Evolutionary conservation across 2,329 filamentous ascomycete genomes (phyloP), one percentile per base, ranked within the genome.

Genomic region (Venturia effusa): DNA sequence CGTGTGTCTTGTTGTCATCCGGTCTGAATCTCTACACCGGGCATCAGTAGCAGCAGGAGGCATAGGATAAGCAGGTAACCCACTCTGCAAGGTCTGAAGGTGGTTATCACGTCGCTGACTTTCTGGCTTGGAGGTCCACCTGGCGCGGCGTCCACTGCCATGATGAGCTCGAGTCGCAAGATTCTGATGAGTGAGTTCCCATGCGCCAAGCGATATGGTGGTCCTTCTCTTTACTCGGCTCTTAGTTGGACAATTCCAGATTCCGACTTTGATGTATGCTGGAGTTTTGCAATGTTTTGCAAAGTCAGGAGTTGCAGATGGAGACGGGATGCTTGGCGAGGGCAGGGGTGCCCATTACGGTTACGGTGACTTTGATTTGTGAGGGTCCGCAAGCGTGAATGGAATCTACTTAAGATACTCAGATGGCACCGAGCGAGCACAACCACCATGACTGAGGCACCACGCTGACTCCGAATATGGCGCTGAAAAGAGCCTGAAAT

Each of bases 1-100:
- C 85, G 68, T 86, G 82, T 4, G 87, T 84, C 61, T 81, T 78
- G 11, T 80, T 75, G 65, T 70, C 70, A 27, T 75, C 72, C 0
- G 77, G 69, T 67, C 78, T 79, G 75, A 81, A 81, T 66, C 76
- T 75, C 73, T 79, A 70, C 13, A 40, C 15, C 10, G 10, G 3
- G 41, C 37, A 37, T 61, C 37, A 61, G 59, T 37, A 61, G 15
- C 7, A 19, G n/a, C 11, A 24, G 5, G 11, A n/a, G 7, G 13
- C 59, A 7, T 17, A 7, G 15, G 22, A 32, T 37, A n/a, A 61
- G 59, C 5, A 22, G 61, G 17, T 7, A 40, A 55, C 64, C 19
- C 24, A 65, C 63, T 40, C 57, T 66, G 30, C 27, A 48, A 34
- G 64, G 57, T 40, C 22, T 55, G 15, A 54, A 54, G 3, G 41